Base-by-base conservation (phyloP, 495 filamentous ascomycete species). In the Hyaloscypha bicolor region DNA sequence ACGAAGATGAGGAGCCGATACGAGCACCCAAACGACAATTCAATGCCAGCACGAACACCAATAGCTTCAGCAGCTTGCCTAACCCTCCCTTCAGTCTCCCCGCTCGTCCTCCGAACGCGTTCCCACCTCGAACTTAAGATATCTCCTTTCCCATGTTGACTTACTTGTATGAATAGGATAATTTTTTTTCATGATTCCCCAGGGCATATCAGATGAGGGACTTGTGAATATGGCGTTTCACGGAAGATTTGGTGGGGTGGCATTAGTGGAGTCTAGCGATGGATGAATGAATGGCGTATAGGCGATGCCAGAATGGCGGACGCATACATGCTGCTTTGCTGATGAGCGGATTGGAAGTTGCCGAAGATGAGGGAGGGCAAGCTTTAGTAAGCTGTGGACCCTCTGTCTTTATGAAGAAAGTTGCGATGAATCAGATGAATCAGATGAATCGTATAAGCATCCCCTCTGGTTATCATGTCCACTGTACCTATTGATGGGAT, bases 1-100 rank as follows among this genome's bases (percentile, higher is more conserved):
- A 92, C 63, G 90, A 92, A 66, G 90, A 91, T 52, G 91, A 94
- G 33, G 85, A 88, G 52, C 85, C 85, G 11, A 74, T 78, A 16
- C 85, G 83, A 25, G 78, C 87, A 16, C 66, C 82, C 3, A 94
- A 94, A 76, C 79, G 86, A 31, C 77, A 77, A 35, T 51, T 58
- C 29, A 73, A 63, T 29, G 42, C 48, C 16, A 67, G 48, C 25
- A 42, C 53, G 22, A 73, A 63, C 22, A 56, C 56, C 8, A 67
- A 58, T 32, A 42, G 55, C 45, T 55, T 42, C 48, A 22, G 33
- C 2, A n/a, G 60, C 16, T 19, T 31, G 12, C 14, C 42, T 16
- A 53, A 5, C 31, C 11, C 55, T 11, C 35, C 57, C 6, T 19
- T 37, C 21, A 67, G 66, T 39, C 30, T 51, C 11, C 64, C 68